Conservation (phyloP, 345 rosid species). For the Hirschfeldia incana region DNA sequence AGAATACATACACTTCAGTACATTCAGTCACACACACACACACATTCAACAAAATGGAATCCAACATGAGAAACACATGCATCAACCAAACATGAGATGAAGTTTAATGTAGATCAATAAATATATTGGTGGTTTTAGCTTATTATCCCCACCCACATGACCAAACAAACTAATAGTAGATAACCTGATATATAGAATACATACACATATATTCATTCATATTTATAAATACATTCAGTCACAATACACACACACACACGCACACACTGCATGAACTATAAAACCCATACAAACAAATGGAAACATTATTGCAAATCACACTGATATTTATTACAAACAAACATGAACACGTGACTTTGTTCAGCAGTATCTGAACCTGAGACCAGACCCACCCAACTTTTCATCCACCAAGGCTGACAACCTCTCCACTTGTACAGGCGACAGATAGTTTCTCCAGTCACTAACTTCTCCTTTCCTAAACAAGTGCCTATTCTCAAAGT, state of each 20-base stretch:
- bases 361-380: slow-evolving; percentile 43
- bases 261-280: neutral
- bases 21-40: slow-evolving; percentile 7
- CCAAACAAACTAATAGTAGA: neutral
- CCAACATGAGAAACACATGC: slow-evolving; percentile 39
- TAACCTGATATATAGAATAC: neutral
- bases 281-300: neutral
- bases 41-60: slow-evolving; percentile 59
- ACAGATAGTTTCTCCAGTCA: slow-evolving; percentile 49
- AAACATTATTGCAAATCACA: slow-evolving; percentile 16
- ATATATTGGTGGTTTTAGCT: neutral
- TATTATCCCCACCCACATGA: neutral
- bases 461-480: slow-evolving; percentile 53
- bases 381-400: slow-evolving; percentile 51
- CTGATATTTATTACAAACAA: neutral
- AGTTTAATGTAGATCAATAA: neutral
- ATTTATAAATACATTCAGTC: neutral
- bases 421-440: slow-evolving; percentile 43
- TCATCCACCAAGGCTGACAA: slow-evolving; percentile 45
- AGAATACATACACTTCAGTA: too few relatives aligned
- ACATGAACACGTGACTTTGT: slow-evolving; percentile 6
- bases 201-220: neutral
- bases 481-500: slow-evolving; percentile 45
- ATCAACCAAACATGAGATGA: slow-evolving; percentile 15
- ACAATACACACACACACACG: slow-evolving; percentile 11